Evolutionary conservation across 177 flowering plant genomes (phyloP).

Genomic region (Vitis hybrid): DNA sequence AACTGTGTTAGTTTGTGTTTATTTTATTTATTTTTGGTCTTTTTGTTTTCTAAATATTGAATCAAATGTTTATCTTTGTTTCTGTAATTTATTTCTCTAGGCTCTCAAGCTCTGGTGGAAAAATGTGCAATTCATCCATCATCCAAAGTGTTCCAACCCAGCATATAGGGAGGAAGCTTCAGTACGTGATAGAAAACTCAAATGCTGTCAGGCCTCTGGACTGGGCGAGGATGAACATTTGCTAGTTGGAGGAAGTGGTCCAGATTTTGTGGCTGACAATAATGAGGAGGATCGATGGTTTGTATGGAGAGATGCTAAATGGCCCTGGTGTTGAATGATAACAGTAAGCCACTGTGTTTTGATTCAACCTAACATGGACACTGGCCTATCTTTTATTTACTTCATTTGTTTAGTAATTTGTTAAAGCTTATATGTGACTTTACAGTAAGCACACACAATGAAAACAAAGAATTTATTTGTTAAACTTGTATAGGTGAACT

Average conservation of each 20-base stretch:
- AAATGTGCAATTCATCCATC: constrained; percentile 65
- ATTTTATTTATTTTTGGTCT: too few relatives aligned
- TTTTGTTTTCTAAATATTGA: background rate
- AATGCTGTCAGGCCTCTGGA: constrained; percentile 30
- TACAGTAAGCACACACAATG: background rate
- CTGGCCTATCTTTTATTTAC: background rate
- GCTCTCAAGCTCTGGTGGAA: constrained; percentile 94
- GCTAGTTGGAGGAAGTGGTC: constrained; percentile 14
- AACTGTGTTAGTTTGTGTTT: background rate
- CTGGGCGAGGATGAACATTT: constrained; percentile 4
- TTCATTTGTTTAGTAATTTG: background rate
- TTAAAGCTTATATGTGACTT: background rate
- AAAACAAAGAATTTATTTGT: background rate
- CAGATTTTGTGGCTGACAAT: constrained; percentile 4
- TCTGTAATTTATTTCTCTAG: constrained; percentile 28
- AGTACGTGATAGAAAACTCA: constrained; percentile 44
- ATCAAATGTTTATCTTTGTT: background rate
- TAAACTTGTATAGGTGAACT: too few relatives aligned
- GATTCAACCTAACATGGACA: background rate
- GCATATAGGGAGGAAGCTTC: constrained; percentile 61
- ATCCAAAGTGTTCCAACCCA: constrained; percentile 60
- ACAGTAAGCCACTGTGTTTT: background rate
- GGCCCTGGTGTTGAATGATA: constrained; percentile 69
- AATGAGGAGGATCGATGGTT: constrained; percentile 34
- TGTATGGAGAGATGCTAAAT: constrained; percentile 76